Evolutionary conservation across 108 stramenopile species (phyloP), one percentile per base, ranked within the genome.

Genomic region (Nitzschia sp.): DNA sequence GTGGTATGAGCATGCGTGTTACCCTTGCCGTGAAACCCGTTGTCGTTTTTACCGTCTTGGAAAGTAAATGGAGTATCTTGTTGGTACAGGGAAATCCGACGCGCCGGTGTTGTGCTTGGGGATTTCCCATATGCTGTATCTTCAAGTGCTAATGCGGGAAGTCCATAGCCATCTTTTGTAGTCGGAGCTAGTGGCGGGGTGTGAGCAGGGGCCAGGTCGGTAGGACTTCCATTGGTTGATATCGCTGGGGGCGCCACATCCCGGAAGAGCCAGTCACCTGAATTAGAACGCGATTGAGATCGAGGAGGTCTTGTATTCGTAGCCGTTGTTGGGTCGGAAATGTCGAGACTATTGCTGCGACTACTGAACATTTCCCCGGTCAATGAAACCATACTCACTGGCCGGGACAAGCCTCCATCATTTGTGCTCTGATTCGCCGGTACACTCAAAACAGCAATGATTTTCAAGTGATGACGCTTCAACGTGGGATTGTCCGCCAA

Each of bases 361-460:
- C 59, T 61, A 15, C 2, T 35, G 23, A 54, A 6, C 56, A 6
- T 58, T 11, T 47, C 27, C 27, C 28, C 27, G 23, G 64, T 48
- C 18, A 31, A 38, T 2, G 33, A 24, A 19, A 17, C n/a, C 36
- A 61, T 33, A 59, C 79, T 83, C 26, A 74, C 57, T 48, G 78
- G 63, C 59, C 85, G 85, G 51, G 65, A 66, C 1, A 72, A 26
- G 36, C 86, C 81, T n/a, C 70, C 29, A 32, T 56, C 59, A 45
- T 72, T 68, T 15, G 11, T 4, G 8, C 18, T 8, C 4, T 51
- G 8, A 19, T 8, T 51, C 8, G 21, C 17, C n/a, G 49, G 82
- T 0, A 93, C 81, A 17, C 90, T 79, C 4, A 97, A 74, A 15
- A 97, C 97, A n/a, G 95, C 94, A 58, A 97, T 87, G 73, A 84